phyloP scores from a whole-genome alignment of 2,329 filamentous ascomycete genomes.

The Fusarium sp. region DNA sequence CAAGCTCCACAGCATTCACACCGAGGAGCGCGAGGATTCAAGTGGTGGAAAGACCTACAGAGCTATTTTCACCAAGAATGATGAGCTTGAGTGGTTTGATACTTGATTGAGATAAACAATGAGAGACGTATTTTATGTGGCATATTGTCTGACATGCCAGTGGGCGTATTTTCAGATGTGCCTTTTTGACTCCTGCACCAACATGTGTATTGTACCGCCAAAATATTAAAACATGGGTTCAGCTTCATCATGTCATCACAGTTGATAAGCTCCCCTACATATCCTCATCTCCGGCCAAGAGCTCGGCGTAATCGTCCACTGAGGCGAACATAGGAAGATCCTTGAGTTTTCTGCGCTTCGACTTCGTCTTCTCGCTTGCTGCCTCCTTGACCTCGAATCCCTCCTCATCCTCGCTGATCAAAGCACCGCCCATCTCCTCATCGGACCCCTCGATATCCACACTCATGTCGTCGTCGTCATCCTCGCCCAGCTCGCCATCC shows the following conservation, averaged over 20 bases:
- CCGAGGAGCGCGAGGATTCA: constrained; percentile 92
- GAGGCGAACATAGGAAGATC: constrained; percentile 92
- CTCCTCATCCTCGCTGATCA: constrained; percentile 52
- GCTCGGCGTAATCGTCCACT: constrained; percentile 89
- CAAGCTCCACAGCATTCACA: constrained; percentile 92
- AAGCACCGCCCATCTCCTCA: constrained; percentile 57
- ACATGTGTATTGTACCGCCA: constrained; percentile 19
- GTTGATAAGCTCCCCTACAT: constrained; percentile 11
- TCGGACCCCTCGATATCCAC: constrained; percentile 54
- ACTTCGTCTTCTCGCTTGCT: constrained; percentile 56
- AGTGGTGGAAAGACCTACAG: constrained; percentile 92
- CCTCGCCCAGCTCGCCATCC: constrained; percentile 59
- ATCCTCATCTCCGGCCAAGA: constrained; percentile 79
- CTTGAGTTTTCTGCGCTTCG: constrained; percentile 86
- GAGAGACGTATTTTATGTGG: constrained; percentile 16
- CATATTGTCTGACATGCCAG: neutral
- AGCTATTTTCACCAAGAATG: constrained; percentile 89
- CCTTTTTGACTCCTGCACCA: constrained; percentile 31
- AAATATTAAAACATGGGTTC: constrained; percentile 25
- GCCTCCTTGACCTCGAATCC: constrained; percentile 71
- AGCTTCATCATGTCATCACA: constrained; percentile 14
- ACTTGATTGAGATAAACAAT: constrained; percentile 40
- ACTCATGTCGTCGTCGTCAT: constrained; percentile 54
- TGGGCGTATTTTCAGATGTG: constrained; percentile 10
- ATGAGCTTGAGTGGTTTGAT: constrained; percentile 77